Evolutionary conservation across 768 basidiomycete species (phyloP), one percentile per base, ranked within the genome.

Genomic region (Lactifluus volemus): DNA sequence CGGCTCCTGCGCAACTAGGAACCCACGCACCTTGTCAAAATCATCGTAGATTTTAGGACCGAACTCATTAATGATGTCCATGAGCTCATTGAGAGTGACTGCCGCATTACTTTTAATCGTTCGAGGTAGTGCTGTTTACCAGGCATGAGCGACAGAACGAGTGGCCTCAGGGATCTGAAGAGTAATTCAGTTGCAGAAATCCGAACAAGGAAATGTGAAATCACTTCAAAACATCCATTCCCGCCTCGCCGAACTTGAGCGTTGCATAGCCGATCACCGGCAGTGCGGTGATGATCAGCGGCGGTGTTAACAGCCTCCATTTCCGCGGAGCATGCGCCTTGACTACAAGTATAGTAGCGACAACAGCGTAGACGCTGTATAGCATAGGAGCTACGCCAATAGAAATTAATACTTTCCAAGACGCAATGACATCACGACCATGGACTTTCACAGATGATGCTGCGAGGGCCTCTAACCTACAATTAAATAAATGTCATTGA

Each of bases 401-500:
- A 7, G 92, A 95, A 59, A 98, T 92, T 34, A 98, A 79, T 36
- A 98, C 84, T 71, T 98, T 98, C 95, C 95, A 98, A 4, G 93
- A 91, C 0, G 92, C 94, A 19, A 98, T 77, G 25, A 98, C 96
- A 69, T 98, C 95, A 41, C 89, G 83, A 25, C 86, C 95, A 15
- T 89, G 89, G 57, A 98, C 84, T 74, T 98, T 98, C 70, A 98
- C 95, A 7, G 81, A 84, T 15, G 95, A 97, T 10, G 88, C 93
- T 36, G 94, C 96, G 61, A 98, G 85, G 7, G 95, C 95, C 81
- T 94, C 95, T 97, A 73, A 8, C n/a, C 41, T 36, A 44, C 36
- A 25, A 21, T 48, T 48, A 34, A 51, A n/a, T 32, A 48, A 21
- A 58, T 58, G 48, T 15, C 51, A 49, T 25, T 25, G 45, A 49